Percentiles rank a stretch among this genome's conserved stretches.
These are phyloP conservation scores for Thermothielavioides terrestris DNA, from an alignment of 495 filamentous ascomycete species.

Conservation along the genomic window DNA sequence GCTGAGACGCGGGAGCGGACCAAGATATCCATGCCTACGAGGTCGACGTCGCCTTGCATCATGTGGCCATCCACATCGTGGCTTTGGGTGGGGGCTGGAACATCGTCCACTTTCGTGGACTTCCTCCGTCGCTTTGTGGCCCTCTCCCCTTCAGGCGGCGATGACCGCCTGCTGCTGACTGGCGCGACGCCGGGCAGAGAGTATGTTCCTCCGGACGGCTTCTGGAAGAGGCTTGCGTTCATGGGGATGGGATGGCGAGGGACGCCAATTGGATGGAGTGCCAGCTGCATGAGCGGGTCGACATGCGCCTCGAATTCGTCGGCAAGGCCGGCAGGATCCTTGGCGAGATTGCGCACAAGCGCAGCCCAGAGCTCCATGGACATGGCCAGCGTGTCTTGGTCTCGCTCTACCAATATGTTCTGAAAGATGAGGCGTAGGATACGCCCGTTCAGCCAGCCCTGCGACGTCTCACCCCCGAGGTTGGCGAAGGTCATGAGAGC, in stretches of 20 bases:
- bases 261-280: constrained; percentile 84
- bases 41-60: constrained; percentile 91
- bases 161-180: constrained; percentile 46
- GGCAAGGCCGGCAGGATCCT: constrained; percentile 48
- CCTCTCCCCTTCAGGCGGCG: constrained; percentile 46
- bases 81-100: constrained; percentile 48
- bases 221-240: constrained; percentile 79
- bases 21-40: constrained; percentile 81
- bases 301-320: constrained; percentile 62
- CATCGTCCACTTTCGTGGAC: constrained; percentile 69
- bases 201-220: constrained; percentile 84
- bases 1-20: constrained; percentile 82
- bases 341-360: constrained; percentile 57
- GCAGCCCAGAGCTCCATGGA: constrained; percentile 84
- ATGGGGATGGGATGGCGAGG: constrained; percentile 82
- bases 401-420: constrained; percentile 87
- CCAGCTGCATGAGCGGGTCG: constrained; percentile 66
- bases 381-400: constrained; percentile 61
- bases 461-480: constrained; percentile 71
- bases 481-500: constrained; percentile 88
- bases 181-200: constrained; percentile 41
- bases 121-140: constrained; percentile 68
- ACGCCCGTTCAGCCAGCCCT: constrained; percentile 87
- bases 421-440: constrained; percentile 85
- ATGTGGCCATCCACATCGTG: constrained; percentile 98